Percentiles rank a stretch among this genome's conserved stretches.
These are phyloP conservation scores for Kwoniella botswanensis DNA, from an alignment of 768 basidiomycete species.

Conservation along the genomic window DNA sequence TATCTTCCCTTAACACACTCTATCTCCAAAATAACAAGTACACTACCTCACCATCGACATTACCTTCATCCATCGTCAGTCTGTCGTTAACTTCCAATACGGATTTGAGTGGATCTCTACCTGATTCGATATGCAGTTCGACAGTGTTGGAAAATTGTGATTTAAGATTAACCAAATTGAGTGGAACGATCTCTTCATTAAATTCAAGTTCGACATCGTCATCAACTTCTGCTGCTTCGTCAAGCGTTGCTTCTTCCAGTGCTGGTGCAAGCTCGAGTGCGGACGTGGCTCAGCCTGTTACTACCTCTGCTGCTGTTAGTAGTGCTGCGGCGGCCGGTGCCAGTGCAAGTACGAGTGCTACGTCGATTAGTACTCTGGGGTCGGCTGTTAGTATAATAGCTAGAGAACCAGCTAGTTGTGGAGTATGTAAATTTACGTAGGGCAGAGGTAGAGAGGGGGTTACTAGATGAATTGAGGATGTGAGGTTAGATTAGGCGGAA, in stretches of 20 bases:
- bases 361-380: neutral
- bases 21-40: constrained; percentile 53
- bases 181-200: neutral
- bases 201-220: neutral
- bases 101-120: constrained; percentile 46
- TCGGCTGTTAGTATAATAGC: neutral
- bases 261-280: neutral
- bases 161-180: constrained; percentile 44
- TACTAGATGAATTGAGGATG: neutral
- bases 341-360: neutral
- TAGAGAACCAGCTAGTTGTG: constrained; percentile 1
- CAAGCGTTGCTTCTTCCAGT: neutral
- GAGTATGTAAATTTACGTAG: constrained; percentile 26
- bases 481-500: too few species aligned
- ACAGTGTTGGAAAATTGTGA: constrained; percentile 49
- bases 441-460: neutral
- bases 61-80: constrained; percentile 47
- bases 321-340: neutral
- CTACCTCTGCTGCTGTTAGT: neutral
- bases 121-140: constrained; percentile 40
- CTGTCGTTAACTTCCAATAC: constrained; percentile 54
- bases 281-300: neutral
- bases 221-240: neutral
- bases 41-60: constrained; percentile 42
- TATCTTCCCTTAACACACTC: constrained; percentile 48